phyloP scores from a whole-genome alignment of 345 rosid species.

The Salix udensis region DNA sequence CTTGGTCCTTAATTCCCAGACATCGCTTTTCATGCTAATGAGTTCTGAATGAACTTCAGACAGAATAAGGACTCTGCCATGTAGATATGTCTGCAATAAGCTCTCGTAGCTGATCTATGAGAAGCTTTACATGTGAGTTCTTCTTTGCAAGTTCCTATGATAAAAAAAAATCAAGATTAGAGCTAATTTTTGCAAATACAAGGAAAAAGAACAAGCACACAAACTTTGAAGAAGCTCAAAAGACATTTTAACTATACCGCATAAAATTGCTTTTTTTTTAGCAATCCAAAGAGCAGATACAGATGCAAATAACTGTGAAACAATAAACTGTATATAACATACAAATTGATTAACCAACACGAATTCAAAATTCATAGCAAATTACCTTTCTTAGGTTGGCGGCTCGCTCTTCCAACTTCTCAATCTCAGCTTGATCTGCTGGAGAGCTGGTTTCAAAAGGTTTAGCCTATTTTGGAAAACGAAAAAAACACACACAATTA shows the following conservation, averaged over 20 bases:
- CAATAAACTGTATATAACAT: neutral
- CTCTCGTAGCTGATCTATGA: constrained; percentile 72
- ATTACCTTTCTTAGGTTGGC: constrained; percentile 69
- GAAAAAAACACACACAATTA: neutral
- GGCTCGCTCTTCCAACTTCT: constrained; percentile 68
- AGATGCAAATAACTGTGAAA: too few relatives aligned
- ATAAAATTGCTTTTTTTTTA: neutral
- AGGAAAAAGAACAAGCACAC: neutral
- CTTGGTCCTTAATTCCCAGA: neutral
- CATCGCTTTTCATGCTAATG: neutral
- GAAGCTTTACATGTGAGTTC: constrained; percentile 64
- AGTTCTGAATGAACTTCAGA: constrained; percentile 4
- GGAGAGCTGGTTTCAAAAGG: constrained; percentile 45
- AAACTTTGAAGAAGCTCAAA: neutral
- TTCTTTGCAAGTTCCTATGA: constrained; percentile 75
- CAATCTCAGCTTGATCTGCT: constrained; percentile 57
- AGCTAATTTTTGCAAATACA: neutral
- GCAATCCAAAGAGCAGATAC: neutral
- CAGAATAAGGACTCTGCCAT: constrained; percentile 90
- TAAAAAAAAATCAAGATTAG: neutral
- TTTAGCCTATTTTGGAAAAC: constrained; percentile 44
- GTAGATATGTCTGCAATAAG: constrained; percentile 75
- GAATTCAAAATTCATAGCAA: neutral
- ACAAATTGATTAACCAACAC: neutral
- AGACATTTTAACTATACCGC: neutral